A percentile compares a stretch with the other conserved stretches of the same genome.
Conservation (phyloP, 2,329 filamentous ascomycete genomes). For the Coniosporium tulheliwenetii region DNA sequence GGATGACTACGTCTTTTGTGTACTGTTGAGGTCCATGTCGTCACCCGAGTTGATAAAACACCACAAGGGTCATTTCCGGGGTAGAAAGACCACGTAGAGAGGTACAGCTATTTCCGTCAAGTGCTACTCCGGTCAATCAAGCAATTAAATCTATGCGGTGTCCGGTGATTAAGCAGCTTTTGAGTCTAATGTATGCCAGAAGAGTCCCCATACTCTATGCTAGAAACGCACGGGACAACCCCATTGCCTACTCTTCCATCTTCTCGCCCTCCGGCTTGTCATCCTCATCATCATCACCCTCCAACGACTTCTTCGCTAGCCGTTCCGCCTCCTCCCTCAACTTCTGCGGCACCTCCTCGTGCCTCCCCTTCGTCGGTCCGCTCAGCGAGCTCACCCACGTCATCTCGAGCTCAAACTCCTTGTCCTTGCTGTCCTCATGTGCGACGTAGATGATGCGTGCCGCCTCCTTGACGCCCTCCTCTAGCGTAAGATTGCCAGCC, state of each 20-base stretch:
- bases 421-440: constrained; percentile 98
- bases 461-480: constrained; percentile 88
- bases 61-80: too few relatives aligned
- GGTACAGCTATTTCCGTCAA: too few relatives aligned
- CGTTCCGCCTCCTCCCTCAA: constrained; percentile 83
- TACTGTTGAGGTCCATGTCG: too few relatives aligned
- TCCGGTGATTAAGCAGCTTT: background rate
- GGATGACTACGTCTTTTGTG: too few relatives aligned
- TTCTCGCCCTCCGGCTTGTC: constrained; percentile 47
- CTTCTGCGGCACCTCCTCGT: constrained; percentile 85
- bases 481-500: constrained; percentile 58
- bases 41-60: too few relatives aligned
- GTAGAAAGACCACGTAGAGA: constrained; percentile 3
- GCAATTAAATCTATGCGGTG: too few relatives aligned
- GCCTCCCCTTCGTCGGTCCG: constrained; percentile 81
- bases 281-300: constrained; percentile 74
- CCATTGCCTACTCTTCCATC: constrained; percentile 62
- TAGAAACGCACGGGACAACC: too few relatives aligned
- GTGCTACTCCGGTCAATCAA: too few relatives aligned
- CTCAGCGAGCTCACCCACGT: constrained; percentile 82
- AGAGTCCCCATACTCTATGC: too few relatives aligned
- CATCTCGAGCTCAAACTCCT: constrained; percentile 99
- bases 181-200: too few relatives aligned
- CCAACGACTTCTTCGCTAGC: constrained; percentile 78
- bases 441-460: constrained; percentile 94